Conservation (phyloP, 352 stramenopile species). For the Phytophthora hybrid region DNA sequence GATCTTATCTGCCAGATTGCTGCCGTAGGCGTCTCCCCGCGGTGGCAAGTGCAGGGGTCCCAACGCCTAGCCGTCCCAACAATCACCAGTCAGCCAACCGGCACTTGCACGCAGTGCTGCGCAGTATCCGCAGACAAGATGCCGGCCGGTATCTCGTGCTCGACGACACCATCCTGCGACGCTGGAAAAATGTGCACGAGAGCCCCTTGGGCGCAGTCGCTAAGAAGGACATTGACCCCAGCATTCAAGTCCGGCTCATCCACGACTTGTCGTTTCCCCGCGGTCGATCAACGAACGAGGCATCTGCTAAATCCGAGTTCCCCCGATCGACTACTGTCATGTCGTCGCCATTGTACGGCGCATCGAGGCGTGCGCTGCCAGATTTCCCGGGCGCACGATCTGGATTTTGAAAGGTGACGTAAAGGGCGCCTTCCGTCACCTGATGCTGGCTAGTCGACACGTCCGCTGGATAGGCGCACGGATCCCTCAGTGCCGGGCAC, state of each 20-base stretch:
- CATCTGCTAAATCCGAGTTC: background rate
- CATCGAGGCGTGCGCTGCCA: conserved; percentile 5
- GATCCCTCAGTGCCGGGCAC: too few relatives aligned
- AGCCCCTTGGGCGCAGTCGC: conserved; percentile 14
- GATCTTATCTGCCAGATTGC: conserved; percentile 1
- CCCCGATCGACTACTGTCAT: conserved; percentile 7
- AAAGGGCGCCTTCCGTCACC: too few relatives aligned
- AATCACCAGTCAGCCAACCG: conserved; percentile 16
- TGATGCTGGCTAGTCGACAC: too few relatives aligned
- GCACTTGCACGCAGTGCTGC: conserved; percentile 1
- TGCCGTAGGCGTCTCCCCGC: background rate
- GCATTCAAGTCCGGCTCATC: conserved; percentile 9
- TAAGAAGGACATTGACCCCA: conserved; percentile 13
- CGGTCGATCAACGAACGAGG: conserved; percentile 4
- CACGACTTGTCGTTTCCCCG: conserved; percentile 21
- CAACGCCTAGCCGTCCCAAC: background rate
- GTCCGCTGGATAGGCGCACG: too few relatives aligned
- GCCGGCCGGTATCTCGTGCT: conserved; percentile 18
- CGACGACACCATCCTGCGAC: background rate
- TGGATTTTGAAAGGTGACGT: too few relatives aligned
- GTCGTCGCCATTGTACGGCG: background rate
- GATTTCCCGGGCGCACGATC: too few relatives aligned
- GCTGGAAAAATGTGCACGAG: background rate
- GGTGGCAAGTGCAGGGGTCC: background rate
- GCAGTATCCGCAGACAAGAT: conserved; percentile 13